These are phyloP conservation scores for Solanum ahanhuiri DNA, from an alignment of 257 asterid genomes.

Conservation along the genomic window DNA sequence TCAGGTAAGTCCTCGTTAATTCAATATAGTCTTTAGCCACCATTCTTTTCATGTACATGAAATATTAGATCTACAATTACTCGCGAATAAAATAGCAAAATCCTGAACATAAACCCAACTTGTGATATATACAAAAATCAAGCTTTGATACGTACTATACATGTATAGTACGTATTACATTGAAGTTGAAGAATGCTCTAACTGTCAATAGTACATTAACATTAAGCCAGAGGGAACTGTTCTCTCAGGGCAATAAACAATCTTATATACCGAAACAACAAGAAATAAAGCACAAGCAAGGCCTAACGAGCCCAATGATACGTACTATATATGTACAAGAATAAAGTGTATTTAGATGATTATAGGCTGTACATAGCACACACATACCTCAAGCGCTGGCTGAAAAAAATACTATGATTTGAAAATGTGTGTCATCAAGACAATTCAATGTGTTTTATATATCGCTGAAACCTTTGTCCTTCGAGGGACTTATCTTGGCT, in stretches of 20 bases:
- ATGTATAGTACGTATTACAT: too few relatives aligned
- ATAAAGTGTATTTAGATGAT: neutral
- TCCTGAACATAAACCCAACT: neutral
- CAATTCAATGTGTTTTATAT: neutral
- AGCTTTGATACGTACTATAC: neutral
- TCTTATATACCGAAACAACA: neutral
- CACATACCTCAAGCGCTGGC: constrained; percentile 3
- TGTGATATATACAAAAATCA: neutral
- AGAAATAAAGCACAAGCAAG: neutral
- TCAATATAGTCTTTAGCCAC: neutral
- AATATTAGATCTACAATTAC: neutral
- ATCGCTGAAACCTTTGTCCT: neutral
- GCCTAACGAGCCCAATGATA: neutral
- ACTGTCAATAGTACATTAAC: neutral
- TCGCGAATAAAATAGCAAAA: neutral
- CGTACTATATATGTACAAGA: neutral
- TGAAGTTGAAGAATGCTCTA: neutral
- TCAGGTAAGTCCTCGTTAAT: neutral
- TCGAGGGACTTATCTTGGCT: constrained; percentile 4
- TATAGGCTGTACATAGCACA: neutral
- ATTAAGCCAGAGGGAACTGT: neutral
- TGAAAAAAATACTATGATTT: neutral
- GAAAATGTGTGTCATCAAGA: neutral
- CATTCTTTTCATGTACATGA: neutral
- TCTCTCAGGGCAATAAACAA: constrained; percentile 4